Conservation (phyloP, 116 monocot species). For the Phalaenopsis hybrid region DNA sequence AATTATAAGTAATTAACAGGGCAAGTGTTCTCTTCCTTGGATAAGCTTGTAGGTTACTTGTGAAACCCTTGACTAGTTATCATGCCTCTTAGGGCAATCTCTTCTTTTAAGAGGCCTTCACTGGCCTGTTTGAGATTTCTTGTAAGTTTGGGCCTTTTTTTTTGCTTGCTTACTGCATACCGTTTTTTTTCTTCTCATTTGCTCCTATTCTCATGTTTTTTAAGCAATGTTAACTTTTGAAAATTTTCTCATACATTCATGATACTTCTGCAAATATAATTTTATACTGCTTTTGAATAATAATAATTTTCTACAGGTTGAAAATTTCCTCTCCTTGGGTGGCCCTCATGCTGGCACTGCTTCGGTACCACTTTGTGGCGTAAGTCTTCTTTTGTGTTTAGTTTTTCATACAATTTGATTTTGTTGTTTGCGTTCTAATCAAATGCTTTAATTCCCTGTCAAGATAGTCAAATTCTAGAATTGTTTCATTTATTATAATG, state of each 20-base stretch:
- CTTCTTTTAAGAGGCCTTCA: not conserved
- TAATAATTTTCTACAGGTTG: conserved; percentile 41
- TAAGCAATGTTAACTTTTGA: not conserved
- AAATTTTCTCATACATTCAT: not conserved
- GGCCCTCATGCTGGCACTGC: conserved; percentile 99
- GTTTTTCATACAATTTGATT: not conserved
- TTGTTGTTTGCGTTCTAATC: not conserved
- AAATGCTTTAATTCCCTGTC: not conserved
- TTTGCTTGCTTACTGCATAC: not conserved
- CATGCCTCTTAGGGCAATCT: not conserved
- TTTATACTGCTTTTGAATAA: not conserved
- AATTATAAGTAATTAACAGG: not conserved
- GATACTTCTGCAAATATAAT: not conserved
- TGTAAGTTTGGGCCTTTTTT: not conserved
- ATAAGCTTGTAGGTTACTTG: not conserved
- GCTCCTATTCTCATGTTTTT: not conserved
- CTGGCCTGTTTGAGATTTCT: not conserved
- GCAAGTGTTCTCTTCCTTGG: not conserved
- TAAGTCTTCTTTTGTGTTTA: conserved; percentile 24
- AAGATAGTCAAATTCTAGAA: not conserved
- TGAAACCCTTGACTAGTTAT: not conserved
- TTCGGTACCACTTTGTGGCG: conserved; percentile 91
- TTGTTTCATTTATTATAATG: not conserved
- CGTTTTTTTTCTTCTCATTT: not conserved
- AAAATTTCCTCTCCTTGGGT: conserved; percentile 75